Percentiles rank a stretch among this genome's conserved stretches.
Evolutionary conservation across 306 rosid genomes (phyloP).

Genomic region (Gastrolobium bilobum): DNA sequence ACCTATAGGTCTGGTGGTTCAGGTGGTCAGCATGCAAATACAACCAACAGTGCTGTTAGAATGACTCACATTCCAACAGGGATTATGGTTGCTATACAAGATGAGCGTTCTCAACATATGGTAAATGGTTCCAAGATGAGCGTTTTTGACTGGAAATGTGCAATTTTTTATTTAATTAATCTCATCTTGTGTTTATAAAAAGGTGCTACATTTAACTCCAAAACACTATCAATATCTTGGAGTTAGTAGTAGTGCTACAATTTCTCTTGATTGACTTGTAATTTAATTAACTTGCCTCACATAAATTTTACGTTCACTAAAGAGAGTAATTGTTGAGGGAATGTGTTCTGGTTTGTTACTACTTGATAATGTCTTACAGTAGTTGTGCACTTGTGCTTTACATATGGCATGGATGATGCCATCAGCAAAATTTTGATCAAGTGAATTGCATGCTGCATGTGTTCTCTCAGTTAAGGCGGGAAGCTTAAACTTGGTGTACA

Average conservation of each 20-base stretch:
- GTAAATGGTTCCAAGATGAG: slow-evolving; percentile 52
- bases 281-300: neutral
- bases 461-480: slow-evolving; percentile 36
- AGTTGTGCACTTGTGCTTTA: slow-evolving; percentile 12
- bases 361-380: slow-evolving; percentile 16
- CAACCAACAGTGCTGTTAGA: slow-evolving; percentile 96
- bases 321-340: neutral
- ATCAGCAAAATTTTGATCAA: neutral
- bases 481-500: slow-evolving; percentile 24
- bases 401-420: neutral
- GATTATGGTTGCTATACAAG: slow-evolving; percentile 83
- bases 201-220: slow-evolving; percentile 2
- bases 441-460: slow-evolving; percentile 13
- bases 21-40: slow-evolving; percentile 98
- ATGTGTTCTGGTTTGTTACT: slow-evolving; percentile 14
- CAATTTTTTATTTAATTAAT: neutral
- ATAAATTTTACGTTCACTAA: neutral
- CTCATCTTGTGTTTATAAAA: neutral
- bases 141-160: slow-evolving; percentile 28
- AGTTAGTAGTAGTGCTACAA: slow-evolving; percentile 16
- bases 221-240: slow-evolving; percentile 18
- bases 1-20: slow-evolving; percentile 92
- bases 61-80: slow-evolving; percentile 87
- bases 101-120: slow-evolving; percentile 94
- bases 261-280: slow-evolving; percentile 19